Evolutionary conservation across 2,329 filamentous ascomycete genomes (phyloP).

Genomic region (Arthrobotrys megalospora): DNA sequence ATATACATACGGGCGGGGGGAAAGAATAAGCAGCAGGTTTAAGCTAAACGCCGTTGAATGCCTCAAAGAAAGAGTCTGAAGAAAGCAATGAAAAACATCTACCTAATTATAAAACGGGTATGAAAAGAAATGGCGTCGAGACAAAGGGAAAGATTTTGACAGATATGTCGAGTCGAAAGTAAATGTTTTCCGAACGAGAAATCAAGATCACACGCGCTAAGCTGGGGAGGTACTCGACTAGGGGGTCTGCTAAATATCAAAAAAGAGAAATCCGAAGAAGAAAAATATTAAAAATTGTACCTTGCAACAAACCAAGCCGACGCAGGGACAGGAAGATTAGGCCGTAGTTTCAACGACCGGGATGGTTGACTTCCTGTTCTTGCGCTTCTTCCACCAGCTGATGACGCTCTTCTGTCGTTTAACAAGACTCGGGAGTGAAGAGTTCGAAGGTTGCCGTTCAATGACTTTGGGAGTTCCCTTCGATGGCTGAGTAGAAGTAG

Average conservation of each 20-base stretch:
- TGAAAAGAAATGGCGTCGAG: constrained; percentile 24
- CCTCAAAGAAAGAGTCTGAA: constrained; percentile 45
- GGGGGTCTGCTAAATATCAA: constrained; percentile 27
- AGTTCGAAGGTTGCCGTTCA: constrained; percentile 52
- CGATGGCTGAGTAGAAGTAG: constrained; percentile 39
- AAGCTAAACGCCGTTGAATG: constrained; percentile 59
- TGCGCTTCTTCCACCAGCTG: constrained; percentile 60
- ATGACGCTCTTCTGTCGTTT: constrained; percentile 57
- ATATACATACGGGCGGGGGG: constrained; percentile 33
- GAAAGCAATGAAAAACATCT: constrained; percentile 44
- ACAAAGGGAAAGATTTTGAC: constrained; percentile 32
- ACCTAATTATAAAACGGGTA: constrained; percentile 39
- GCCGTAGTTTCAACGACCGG: constrained; percentile 45
- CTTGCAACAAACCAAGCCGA: constrained; percentile 11
- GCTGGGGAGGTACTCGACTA: neutral
- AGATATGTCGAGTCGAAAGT: constrained; percentile 27
- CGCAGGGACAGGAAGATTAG: constrained; percentile 14
- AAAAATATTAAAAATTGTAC: constrained; percentile 17
- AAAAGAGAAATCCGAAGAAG: constrained; percentile 24
- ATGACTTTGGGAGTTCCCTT: constrained; percentile 48
- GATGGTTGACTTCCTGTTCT: constrained; percentile 56
- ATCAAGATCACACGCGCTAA: constrained; percentile 25
- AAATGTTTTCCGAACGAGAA: constrained; percentile 28
- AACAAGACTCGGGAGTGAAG: constrained; percentile 50
- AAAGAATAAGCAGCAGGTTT: constrained; percentile 19